These are phyloP conservation scores for Periconia digitata DNA, from an alignment of 2,329 filamentous ascomycete genomes.

Conservation along the genomic window DNA sequence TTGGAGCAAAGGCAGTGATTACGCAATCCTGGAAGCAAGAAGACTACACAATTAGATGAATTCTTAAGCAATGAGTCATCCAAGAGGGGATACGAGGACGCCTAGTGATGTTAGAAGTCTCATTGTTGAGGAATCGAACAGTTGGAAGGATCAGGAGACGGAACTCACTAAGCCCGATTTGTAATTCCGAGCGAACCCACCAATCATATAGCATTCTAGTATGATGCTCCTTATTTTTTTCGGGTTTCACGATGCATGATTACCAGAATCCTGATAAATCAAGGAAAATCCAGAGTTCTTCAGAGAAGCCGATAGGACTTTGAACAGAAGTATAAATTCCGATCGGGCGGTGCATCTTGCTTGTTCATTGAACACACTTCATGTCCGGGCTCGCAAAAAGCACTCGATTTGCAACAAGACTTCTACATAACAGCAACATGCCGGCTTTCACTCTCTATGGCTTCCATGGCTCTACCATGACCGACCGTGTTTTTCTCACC, in stretches of 20 bases:
- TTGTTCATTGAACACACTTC: slow-evolving; percentile 5
- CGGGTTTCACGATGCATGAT: neutral
- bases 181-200: slow-evolving; percentile 15
- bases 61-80: too few relatives aligned
- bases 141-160: slow-evolving; percentile 1
- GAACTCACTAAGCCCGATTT: slow-evolving; percentile 16
- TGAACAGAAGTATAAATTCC: slow-evolving; percentile 12
- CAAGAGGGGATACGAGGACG: too few relatives aligned
- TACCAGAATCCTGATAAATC: too few relatives aligned
- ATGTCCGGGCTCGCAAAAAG: slow-evolving; percentile 13
- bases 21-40: too few relatives aligned
- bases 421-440: slow-evolving; percentile 19
- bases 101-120: too few relatives aligned
- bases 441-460: slow-evolving; percentile 22
- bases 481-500: slow-evolving; percentile 20
- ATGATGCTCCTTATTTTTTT: neutral
- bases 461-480: slow-evolving; percentile 17
- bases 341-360: slow-evolving; percentile 9
- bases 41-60: too few relatives aligned
- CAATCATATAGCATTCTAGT: slow-evolving; percentile 10
- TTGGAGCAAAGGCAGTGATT: slow-evolving; percentile 8
- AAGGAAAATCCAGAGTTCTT: too few relatives aligned
- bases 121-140: slow-evolving; percentile 3
- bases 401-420: slow-evolving; percentile 11
- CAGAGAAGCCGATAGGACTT: too few relatives aligned